A percentile compares a stretch with the other conserved stretches of the same genome.
Conservation (phyloP, 495 filamentous ascomycete species). For the Corynascus novoguineensis region DNA sequence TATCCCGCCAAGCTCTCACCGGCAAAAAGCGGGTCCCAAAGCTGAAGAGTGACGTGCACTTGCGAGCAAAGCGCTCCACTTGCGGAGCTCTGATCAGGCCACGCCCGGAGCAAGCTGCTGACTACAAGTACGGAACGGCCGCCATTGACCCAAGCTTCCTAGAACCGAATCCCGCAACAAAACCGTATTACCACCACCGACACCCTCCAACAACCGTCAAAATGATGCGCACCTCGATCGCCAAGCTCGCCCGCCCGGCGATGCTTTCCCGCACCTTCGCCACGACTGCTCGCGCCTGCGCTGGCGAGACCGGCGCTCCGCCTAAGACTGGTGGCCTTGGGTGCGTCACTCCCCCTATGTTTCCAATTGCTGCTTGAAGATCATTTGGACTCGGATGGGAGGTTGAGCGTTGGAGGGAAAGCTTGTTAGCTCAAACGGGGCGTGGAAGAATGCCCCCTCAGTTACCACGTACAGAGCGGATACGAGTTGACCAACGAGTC, state of each 20-base stretch:
- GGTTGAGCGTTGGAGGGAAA: too few species aligned
- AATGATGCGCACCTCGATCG: slow-evolving; percentile 64
- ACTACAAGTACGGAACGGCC: neutral
- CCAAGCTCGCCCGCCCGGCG: slow-evolving; percentile 50
- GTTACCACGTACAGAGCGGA: too few species aligned
- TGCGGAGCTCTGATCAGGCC: slow-evolving; percentile 15
- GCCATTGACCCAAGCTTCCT: neutral
- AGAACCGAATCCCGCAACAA: slow-evolving; percentile 4
- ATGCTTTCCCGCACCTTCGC: slow-evolving; percentile 54
- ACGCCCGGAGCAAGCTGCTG: neutral
- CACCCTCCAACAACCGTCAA: slow-evolving; percentile 17
- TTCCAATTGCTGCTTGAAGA: neutral
- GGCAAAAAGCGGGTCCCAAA: slow-evolving; percentile 3
- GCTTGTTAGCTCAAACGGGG: too few species aligned
- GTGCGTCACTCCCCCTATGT: slow-evolving; percentile 30
- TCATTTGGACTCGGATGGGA: neutral
- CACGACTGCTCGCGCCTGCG: slow-evolving; percentile 52
- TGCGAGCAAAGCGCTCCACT: slow-evolving; percentile 13
- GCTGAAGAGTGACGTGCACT: slow-evolving; percentile 12
- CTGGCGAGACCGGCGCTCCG: slow-evolving; percentile 64
- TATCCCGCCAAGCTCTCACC: neutral
- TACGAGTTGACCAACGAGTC: too few species aligned
- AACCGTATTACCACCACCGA: slow-evolving; percentile 7
- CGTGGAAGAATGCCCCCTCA: too few species aligned
- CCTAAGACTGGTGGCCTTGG: slow-evolving; percentile 41